A percentile compares a stretch with the other conserved stretches of the same genome.
phyloP scores from a whole-genome alignment of 306 rosid genomes.

The Castanea mollissima region DNA sequence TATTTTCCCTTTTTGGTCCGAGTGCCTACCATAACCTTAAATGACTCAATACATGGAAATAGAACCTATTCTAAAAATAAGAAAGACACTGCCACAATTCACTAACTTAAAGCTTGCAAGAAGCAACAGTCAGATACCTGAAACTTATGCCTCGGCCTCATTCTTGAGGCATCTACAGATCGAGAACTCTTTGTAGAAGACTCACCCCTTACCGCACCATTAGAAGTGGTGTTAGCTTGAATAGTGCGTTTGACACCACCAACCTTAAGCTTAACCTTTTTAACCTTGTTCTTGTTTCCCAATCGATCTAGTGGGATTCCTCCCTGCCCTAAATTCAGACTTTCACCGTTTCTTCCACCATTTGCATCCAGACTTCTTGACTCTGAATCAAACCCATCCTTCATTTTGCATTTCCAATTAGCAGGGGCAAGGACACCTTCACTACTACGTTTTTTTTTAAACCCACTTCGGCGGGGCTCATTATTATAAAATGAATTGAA shows the following conservation, averaged over 20 bases:
- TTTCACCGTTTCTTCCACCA: conserved; percentile 56
- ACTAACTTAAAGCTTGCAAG: conserved; percentile 4
- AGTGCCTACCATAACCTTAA: neutral
- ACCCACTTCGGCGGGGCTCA: conserved; percentile 48
- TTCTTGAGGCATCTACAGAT: conserved; percentile 44
- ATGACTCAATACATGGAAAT: neutral
- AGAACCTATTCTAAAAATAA: neutral
- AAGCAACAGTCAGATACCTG: conserved; percentile 49
- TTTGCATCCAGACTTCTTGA: conserved; percentile 39
- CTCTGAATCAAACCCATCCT: conserved; percentile 45
- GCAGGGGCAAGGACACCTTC: conserved; percentile 94
- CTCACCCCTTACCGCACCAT: conserved; percentile 53
- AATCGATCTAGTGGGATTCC: conserved; percentile 54
- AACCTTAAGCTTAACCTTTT: conserved; percentile 86
- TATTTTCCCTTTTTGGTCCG: neutral
- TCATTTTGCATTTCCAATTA: conserved; percentile 68
- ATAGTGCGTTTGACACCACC: conserved; percentile 74
- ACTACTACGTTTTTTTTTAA: conserved; percentile 55
- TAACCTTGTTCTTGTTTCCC: conserved; percentile 67
- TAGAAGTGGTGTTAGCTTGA: conserved; percentile 69
- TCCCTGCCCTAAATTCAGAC: conserved; percentile 46
- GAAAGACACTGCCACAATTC: conserved; percentile 1
- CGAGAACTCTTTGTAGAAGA: conserved; percentile 48
- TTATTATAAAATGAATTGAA: conserved; percentile 46
- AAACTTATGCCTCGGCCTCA: conserved; percentile 48